Evolutionary conservation across 371 early-diverging fungal species (phyloP), one percentile per base, ranked within the genome.

Genomic region (Rhizopus sp.): DNA sequence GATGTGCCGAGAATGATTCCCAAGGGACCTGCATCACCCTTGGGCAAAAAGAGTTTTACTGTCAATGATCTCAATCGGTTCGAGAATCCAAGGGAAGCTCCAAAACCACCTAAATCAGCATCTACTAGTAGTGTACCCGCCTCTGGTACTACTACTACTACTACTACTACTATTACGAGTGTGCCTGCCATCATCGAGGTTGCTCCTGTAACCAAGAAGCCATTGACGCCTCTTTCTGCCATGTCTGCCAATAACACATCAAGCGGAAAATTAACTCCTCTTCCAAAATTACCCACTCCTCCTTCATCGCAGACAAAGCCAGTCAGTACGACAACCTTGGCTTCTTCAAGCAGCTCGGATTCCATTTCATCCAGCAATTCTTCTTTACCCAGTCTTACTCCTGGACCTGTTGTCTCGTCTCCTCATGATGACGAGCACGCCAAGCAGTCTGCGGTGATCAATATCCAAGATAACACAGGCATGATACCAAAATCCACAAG

Each of bases 41-140:
- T 66, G 0, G 47, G 53, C 7, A 62, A 53, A 41, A 42, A 47
- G 31, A 62, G 52, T 16, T 60, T 66, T 15, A 46, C 50, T 5
- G 29, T 60, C 0, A 44, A 37, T 50, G 62, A 66, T 17, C 34
- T 34, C 5, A 44, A 45, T 9, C 54, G 64, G 5, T 76, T 72
- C 52, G 76, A 75, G 38, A 71, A 69, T 8, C 72, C 72, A 9
- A 54, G 69, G 23, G 64, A 66, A 29, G 72, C 69, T 1, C 73
- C 73, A 10, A 64, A 66, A 54, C 75, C 75, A 0, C 76, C 76
- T 3, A 10, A 33, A 16, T 35, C 48, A 17, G 29, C 53, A 12
- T 32, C 33, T 10, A 38, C 59, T 39, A 45, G 34, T 30, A 29
- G 51, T 1, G 12, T 35, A 13, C 42, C 50, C 4, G 41, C 23